Evolutionary conservation across 2,329 filamentous ascomycete genomes (phyloP).

Genomic region (Sclerotiophoma versabilis): DNA sequence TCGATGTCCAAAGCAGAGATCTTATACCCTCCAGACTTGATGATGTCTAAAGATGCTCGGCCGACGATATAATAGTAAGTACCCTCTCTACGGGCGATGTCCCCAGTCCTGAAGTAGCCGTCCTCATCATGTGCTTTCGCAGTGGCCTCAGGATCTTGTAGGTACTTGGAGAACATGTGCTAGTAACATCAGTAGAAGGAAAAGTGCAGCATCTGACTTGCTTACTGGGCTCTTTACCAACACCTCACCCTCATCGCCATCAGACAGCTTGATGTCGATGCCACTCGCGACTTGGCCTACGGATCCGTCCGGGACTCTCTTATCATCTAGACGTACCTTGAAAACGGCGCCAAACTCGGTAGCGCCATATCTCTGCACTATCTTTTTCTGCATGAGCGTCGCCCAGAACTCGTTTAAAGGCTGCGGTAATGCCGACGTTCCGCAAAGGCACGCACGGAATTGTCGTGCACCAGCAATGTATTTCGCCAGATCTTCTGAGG

Average conservation of each 20-base stretch:
- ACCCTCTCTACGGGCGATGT: conserved; percentile 50
- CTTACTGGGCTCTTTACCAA: conserved; percentile 47
- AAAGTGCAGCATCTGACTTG: neutral
- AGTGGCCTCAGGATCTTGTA: conserved; percentile 54
- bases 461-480: conserved; percentile 55
- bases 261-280: conserved; percentile 51
- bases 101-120: conserved; percentile 60
- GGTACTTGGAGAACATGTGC: conserved; percentile 53
- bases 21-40: conserved; percentile 65
- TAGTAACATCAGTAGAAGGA: conserved; percentile 16
- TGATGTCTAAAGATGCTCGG: conserved; percentile 60
- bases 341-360: conserved; percentile 56
- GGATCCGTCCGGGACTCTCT: conserved; percentile 37
- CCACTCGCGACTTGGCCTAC: conserved; percentile 50
- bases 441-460: conserved; percentile 54
- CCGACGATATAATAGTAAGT: conserved; percentile 62
- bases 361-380: conserved; percentile 54
- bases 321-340: conserved; percentile 49
- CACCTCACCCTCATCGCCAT: conserved; percentile 59
- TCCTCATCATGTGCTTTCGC: conserved; percentile 55
- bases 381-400: conserved; percentile 51
- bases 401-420: conserved; percentile 62
- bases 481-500: conserved; percentile 38
- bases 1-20: conserved; percentile 63
- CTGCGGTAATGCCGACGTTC: conserved; percentile 58